A percentile compares a stretch with the other conserved stretches of the same genome.
phyloP scores from a whole-genome alignment of 371 early-diverging fungal species.

The Dichotomocladium elegans region DNA sequence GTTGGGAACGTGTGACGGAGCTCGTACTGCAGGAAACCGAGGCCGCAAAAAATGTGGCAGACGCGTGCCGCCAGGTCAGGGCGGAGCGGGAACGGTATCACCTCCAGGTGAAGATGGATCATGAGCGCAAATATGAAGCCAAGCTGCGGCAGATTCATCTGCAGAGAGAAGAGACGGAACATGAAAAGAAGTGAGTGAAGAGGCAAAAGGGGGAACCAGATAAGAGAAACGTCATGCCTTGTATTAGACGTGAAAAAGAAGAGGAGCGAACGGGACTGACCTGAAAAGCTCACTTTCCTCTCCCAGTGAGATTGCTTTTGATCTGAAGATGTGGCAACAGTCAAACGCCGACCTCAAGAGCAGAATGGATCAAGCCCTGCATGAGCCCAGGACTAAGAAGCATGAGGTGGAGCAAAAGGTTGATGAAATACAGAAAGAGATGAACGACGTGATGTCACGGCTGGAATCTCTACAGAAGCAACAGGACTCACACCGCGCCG shows the following conservation, averaged over 20 bases:
- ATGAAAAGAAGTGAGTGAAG: no score
- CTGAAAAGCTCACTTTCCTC: no score
- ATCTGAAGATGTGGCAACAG: slow-evolving; percentile 26
- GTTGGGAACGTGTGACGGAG: slow-evolving; percentile 4
- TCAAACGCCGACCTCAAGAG: slow-evolving; percentile 12
- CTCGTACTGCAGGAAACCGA: slow-evolving; percentile 3
- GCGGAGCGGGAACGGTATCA: slow-evolving; percentile 11
- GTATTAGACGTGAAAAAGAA: no score
- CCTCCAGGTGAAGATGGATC: slow-evolving; percentile 11
- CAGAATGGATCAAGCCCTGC: slow-evolving; percentile 14
- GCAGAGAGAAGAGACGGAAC: slow-evolving; percentile 8
- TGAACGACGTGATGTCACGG: slow-evolving; percentile 13
- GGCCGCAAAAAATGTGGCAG: slow-evolving; percentile 4
- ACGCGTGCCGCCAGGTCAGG: slow-evolving; percentile 3
- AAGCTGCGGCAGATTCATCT: slow-evolving; percentile 6
- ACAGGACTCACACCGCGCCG: slow-evolving; percentile 10
- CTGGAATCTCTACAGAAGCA: slow-evolving; percentile 5
- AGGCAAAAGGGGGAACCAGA: slow-evolving; percentile 1
- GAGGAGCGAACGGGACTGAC: no score
- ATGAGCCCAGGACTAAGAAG: slow-evolving; percentile 9
- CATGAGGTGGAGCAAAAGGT: slow-evolving; percentile 3
- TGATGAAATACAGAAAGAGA: slow-evolving; percentile 7
- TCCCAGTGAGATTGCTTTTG: slow-evolving; percentile 20
- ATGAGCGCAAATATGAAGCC: slow-evolving; percentile 9
- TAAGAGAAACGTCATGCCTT: no score